Percentiles rank a stretch among this genome's conserved stretches.
These are phyloP conservation scores for Crepidotus sp. DNA, from an alignment of 1,284 basidiomycete genomes.

Conservation along the genomic window DNA sequence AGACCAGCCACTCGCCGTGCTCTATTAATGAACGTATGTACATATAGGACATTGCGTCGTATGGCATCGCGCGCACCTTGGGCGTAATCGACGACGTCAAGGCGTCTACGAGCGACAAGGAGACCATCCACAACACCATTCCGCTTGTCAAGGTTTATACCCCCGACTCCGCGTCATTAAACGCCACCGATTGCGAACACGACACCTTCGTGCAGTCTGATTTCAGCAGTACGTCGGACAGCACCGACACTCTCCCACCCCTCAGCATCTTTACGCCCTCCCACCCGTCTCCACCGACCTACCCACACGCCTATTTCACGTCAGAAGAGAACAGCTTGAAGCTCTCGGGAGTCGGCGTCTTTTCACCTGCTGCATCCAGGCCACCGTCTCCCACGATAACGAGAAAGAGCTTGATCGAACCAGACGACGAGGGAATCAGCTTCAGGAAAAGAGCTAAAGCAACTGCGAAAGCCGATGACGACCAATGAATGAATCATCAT, in stretches of 20 bases:
- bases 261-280: slow-evolving; percentile 17
- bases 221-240: neutral
- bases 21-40: neutral
- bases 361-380: slow-evolving; percentile 58
- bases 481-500: neutral
- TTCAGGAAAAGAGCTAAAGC: slow-evolving; percentile 5
- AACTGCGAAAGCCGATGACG: neutral
- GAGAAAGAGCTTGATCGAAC: slow-evolving; percentile 23
- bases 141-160: slow-evolving; percentile 28
- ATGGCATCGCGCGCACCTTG: slow-evolving; percentile 72
- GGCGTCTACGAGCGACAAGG: slow-evolving; percentile 54
- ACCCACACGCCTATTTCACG: slow-evolving; percentile 40
- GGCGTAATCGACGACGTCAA: slow-evolving; percentile 65
- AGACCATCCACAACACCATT: slow-evolving; percentile 25
- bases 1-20: neutral
- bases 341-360: slow-evolving; percentile 60
- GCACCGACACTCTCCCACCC: slow-evolving; percentile 5
- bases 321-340: slow-evolving; percentile 43
- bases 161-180: slow-evolving; percentile 19
- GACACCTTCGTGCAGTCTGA: slow-evolving; percentile 2
- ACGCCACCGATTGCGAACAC: slow-evolving; percentile 6
- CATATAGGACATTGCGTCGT: slow-evolving; percentile 66
- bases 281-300: slow-evolving; percentile 22
- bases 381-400: slow-evolving; percentile 55
- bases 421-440: slow-evolving; percentile 16